Percentiles rank a stretch among this genome's conserved stretches.
Evolutionary conservation across 2,329 filamentous ascomycete species (phyloP).

Genomic region (Pseudogymnoascus sp.): DNA sequence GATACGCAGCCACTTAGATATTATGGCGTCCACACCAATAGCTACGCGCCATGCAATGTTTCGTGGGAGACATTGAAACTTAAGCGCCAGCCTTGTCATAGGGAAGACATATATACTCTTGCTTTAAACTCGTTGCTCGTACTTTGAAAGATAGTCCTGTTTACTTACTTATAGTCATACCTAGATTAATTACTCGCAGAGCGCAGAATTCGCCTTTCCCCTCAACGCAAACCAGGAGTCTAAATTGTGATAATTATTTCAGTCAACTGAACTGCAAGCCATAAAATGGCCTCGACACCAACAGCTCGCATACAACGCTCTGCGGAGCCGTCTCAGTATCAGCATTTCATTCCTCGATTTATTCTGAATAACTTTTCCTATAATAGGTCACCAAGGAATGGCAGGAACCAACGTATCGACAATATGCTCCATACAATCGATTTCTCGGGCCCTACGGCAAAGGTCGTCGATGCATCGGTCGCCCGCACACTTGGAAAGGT

Average conservation of each 20-base stretch:
- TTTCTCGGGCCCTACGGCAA: slow-evolving; percentile 12
- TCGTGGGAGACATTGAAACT: background rate
- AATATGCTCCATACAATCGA: slow-evolving; percentile 21
- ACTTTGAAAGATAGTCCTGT: background rate
- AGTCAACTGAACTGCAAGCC: background rate
- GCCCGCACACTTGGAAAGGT: slow-evolving; percentile 23
- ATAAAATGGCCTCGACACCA: background rate
- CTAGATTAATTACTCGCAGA: background rate
- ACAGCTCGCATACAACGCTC: background rate
- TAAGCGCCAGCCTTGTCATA: background rate
- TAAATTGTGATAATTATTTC: background rate
- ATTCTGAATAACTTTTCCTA: slow-evolving; percentile 30
- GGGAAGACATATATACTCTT: background rate
- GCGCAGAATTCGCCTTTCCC: background rate
- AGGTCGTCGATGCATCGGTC: slow-evolving; percentile 18
- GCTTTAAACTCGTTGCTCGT: background rate
- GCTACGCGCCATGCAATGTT: background rate
- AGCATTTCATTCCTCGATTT: slow-evolving; percentile 32
- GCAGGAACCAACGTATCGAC: slow-evolving; percentile 12
- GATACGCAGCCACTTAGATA: background rate
- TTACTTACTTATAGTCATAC: background rate
- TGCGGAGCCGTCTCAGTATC: slow-evolving; percentile 22
- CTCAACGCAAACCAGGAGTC: background rate
- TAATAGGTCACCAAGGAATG: slow-evolving; percentile 1
- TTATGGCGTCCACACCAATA: background rate